phyloP scores from a whole-genome alignment of 2,329 filamentous ascomycete species.

The Plenodomus biglobosus region DNA sequence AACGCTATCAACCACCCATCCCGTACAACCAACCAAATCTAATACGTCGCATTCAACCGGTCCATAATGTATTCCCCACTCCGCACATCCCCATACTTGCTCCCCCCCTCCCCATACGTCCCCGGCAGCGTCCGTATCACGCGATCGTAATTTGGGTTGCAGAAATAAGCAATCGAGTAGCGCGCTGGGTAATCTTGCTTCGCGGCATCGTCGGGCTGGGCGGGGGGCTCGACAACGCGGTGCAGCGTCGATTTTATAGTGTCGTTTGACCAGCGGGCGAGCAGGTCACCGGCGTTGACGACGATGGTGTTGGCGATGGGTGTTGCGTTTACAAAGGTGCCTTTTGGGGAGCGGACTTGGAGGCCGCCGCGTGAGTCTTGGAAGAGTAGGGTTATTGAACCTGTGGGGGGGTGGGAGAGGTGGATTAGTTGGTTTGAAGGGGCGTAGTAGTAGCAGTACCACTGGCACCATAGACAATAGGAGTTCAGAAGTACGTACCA shows the following conservation, averaged over 20 bases:
- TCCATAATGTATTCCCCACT: slow-evolving; percentile 80
- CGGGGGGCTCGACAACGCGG: slow-evolving; percentile 82
- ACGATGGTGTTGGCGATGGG: slow-evolving; percentile 82
- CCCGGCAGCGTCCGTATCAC: slow-evolving; percentile 80
- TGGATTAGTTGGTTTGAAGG: no score
- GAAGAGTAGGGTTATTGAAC: slow-evolving; percentile 46
- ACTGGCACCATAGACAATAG: no score
- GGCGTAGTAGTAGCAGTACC: no score
- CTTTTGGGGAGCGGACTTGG: slow-evolving; percentile 69
- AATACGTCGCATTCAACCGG: slow-evolving; percentile 71
- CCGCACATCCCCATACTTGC: slow-evolving; percentile 77
- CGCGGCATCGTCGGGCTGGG: slow-evolving; percentile 48
- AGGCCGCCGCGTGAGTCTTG: slow-evolving; percentile 60
- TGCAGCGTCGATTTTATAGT: slow-evolving; percentile 89
- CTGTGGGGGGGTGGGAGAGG: no score
- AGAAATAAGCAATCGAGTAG: slow-evolving; percentile 92
- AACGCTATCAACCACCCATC: no score
- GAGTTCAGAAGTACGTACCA: slow-evolving; percentile 30
- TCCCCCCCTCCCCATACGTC: slow-evolving; percentile 68
- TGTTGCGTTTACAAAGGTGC: slow-evolving; percentile 77
- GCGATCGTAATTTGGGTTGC: slow-evolving; percentile 78
- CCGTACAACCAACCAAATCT: no score
- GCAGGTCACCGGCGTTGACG: slow-evolving; percentile 83
- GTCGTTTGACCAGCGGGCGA: slow-evolving; percentile 88
- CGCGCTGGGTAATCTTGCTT: slow-evolving; percentile 64